A percentile compares a stretch with the other conserved stretches of the same genome.
phyloP scores from a whole-genome alignment of 1,139 yeast species.

The Geotrichum aggregatum region DNA sequence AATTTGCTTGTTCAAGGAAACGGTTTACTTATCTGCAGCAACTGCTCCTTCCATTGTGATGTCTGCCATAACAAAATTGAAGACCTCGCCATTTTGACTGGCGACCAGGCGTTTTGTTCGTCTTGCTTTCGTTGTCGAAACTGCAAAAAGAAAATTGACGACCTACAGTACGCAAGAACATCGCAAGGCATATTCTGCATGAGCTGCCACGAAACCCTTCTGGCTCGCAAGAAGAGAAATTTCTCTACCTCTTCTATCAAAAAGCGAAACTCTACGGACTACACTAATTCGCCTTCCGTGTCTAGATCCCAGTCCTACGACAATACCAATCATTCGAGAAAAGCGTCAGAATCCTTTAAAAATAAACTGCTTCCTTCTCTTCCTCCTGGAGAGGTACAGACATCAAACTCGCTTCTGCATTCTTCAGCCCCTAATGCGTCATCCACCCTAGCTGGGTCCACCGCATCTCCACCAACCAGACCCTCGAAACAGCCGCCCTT shows the following conservation, averaged over 20 bases:
- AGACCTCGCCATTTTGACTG: conserved; percentile 92
- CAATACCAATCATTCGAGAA: not conserved
- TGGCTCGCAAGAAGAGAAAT: conserved; percentile 52
- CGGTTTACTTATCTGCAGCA: conserved; percentile 84
- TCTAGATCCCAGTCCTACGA: conserved; percentile 5
- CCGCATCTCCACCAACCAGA: conserved; percentile 13
- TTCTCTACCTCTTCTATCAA: not conserved
- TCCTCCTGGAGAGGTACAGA: conserved; percentile 21
- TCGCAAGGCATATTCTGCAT: conserved; percentile 92
- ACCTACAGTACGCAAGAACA: conserved; percentile 86
- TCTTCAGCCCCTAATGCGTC: conserved; percentile 1
- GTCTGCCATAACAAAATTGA: conserved; percentile 87
- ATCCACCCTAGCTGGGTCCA: not conserved
- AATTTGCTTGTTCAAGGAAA: conserved; percentile 88
- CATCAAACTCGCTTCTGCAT: not conserved
- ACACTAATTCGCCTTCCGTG: conserved; percentile 10
- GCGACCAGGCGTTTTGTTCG: conserved; percentile 90
- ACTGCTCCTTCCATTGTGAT: conserved; percentile 85
- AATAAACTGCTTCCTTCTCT: conserved; percentile 34
- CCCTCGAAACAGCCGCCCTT: conserved; percentile 16
- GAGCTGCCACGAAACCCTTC: conserved; percentile 81
- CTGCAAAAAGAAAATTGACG: conserved; percentile 84
- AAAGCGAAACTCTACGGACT: conserved; percentile 9
- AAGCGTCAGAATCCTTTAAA: conserved; percentile 16
- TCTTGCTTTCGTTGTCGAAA: conserved; percentile 86